Evolutionary conservation across 495 filamentous ascomycete genomes (phyloP).

Genomic region (Hyaloscypha hepaticicola): DNA sequence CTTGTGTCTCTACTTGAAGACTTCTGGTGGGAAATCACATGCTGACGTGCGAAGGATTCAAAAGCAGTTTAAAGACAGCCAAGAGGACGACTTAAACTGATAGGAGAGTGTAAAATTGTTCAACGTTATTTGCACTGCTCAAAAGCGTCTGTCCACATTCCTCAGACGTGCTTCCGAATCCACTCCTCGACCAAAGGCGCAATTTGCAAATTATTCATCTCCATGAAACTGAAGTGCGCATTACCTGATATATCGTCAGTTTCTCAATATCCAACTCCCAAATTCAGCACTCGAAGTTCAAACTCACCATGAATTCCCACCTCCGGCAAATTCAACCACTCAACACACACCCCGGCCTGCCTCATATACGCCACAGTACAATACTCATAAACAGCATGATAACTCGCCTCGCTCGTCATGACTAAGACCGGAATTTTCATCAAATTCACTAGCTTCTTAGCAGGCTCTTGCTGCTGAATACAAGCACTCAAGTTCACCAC

Average conservation of each 20-base stretch:
- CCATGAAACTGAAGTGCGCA: background rate
- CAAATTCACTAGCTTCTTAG: slow-evolving; percentile 49
- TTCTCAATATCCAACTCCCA: too few relatives aligned
- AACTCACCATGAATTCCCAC: background rate
- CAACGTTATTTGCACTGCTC: too few relatives aligned
- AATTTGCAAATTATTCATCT: background rate
- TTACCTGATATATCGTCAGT: background rate
- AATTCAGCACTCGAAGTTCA: too few relatives aligned
- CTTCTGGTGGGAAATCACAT: background rate
- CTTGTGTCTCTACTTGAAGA: too few relatives aligned
- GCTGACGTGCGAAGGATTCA: too few relatives aligned
- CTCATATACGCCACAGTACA: slow-evolving; percentile 51
- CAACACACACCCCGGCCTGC: slow-evolving; percentile 46
- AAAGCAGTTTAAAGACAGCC: too few relatives aligned
- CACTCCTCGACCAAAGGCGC: background rate
- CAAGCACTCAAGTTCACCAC: slow-evolving; percentile 24
- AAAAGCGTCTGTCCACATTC: too few relatives aligned
- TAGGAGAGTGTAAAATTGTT: too few relatives aligned
- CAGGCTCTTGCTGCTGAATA: slow-evolving; percentile 46
- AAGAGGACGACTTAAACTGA: slow-evolving; percentile 12
- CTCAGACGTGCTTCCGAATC: background rate
- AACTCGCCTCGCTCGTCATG: slow-evolving; percentile 51
- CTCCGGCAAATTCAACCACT: background rate
- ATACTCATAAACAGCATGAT: slow-evolving; percentile 56
- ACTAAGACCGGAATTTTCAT: slow-evolving; percentile 43